phyloP scores from a whole-genome alignment of 768 basidiomycete species.

The Lactarius trivialis region DNA sequence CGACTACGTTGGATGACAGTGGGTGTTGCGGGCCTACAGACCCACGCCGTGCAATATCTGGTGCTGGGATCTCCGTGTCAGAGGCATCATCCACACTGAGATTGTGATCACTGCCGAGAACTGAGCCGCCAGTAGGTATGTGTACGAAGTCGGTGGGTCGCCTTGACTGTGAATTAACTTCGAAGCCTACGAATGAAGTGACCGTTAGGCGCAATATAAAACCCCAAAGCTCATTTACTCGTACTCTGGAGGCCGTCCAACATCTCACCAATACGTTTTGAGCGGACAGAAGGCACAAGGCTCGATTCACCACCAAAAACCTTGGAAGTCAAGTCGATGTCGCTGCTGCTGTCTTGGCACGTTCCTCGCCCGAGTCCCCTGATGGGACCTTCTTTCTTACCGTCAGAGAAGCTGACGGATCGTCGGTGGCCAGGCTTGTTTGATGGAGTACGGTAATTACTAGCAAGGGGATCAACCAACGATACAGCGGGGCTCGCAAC shows the following conservation, averaged over 20 bases:
- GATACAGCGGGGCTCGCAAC: constrained; percentile 51
- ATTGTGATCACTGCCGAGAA: constrained; percentile 32
- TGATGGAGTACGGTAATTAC: constrained; percentile 51
- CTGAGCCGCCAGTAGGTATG: constrained; percentile 38
- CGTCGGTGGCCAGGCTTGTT: constrained; percentile 50
- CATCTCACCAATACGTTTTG: constrained; percentile 77
- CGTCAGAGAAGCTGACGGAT: constrained; percentile 96
- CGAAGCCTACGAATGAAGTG: constrained; percentile 26
- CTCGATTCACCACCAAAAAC: constrained; percentile 22
- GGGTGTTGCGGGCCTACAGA: constrained; percentile 28
- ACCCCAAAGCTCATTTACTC: constrained; percentile 25
- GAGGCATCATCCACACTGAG: constrained; percentile 24
- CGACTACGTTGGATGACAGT: constrained; percentile 22
- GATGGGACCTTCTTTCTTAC: constrained; percentile 85
- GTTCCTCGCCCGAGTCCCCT: constrained; percentile 45
- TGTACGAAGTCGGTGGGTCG: constrained; percentile 40
- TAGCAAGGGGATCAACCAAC: constrained; percentile 45
- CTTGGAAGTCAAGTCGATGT: constrained; percentile 23
- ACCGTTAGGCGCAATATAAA: background rate
- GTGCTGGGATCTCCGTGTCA: constrained; percentile 22
- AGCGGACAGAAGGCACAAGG: constrained; percentile 55
- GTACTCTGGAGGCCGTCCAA: constrained; percentile 62
- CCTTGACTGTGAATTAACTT: constrained; percentile 52
- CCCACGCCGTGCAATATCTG: constrained; percentile 2
- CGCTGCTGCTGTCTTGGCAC: constrained; percentile 35